Evolutionary conservation across 2,329 filamentous ascomycete species (phyloP).

Genomic region (Talaromyces islandicus): DNA sequence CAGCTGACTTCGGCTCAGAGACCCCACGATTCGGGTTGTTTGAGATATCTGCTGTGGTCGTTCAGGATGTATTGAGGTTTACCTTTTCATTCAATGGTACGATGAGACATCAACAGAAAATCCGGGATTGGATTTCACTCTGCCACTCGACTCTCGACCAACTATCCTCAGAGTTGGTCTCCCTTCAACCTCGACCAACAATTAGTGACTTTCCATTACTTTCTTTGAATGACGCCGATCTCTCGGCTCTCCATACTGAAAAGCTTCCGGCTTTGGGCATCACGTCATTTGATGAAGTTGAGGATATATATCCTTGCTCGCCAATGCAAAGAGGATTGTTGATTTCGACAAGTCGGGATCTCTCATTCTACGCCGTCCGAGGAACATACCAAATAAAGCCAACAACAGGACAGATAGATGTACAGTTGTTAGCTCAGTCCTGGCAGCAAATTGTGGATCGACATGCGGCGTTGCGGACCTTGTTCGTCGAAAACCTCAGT

Average conservation of each 20-base stretch:
- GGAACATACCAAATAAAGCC: conserved; percentile 30
- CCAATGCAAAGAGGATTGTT: conserved; percentile 36
- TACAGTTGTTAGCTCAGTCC: conserved; percentile 18
- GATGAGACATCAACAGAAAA: conserved; percentile 41
- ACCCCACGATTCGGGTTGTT: conserved; percentile 46
- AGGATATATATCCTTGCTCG: conserved; percentile 39
- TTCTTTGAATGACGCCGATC: conserved; percentile 35
- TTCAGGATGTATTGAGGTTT: conserved; percentile 41
- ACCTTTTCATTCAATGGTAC: conserved; percentile 47
- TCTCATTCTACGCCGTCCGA: conserved; percentile 34
- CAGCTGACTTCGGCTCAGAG: conserved; percentile 39
- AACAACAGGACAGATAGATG: conserved; percentile 17
- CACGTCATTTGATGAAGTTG: conserved; percentile 17
- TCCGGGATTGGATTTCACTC: conserved; percentile 38
- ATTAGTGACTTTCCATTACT: conserved; percentile 42
- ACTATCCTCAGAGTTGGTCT: conserved; percentile 21
- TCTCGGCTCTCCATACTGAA: conserved; percentile 31
- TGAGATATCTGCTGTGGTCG: conserved; percentile 48
- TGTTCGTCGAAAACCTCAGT: conserved; percentile 27
- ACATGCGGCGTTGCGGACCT: conserved; percentile 10
- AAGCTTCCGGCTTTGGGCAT: conserved; percentile 35
- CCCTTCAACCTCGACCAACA: conserved; percentile 25
- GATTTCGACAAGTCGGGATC: conserved; percentile 40
- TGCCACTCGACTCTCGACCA: conserved; percentile 29
- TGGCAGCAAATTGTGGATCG: conserved; percentile 8